Evolutionary conservation across 345 rosid genomes (phyloP).

Genomic region (Streptanthus diversifolius): DNA sequence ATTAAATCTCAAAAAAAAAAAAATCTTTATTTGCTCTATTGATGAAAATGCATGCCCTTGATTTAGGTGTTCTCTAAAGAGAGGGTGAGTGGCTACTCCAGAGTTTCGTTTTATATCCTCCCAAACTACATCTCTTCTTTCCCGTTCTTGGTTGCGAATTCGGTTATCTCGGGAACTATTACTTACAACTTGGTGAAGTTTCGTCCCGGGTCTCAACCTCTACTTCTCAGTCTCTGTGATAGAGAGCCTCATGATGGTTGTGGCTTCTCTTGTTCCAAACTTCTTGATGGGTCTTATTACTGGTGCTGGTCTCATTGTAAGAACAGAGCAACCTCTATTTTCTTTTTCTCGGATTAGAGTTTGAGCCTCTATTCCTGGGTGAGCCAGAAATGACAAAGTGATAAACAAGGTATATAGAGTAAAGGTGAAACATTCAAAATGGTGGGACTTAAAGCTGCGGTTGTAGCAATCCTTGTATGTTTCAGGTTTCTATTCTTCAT

Average conservation of each 20-base stretch:
- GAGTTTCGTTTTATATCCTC: slow-evolving; percentile 61
- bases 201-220: slow-evolving; percentile 56
- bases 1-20: neutral
- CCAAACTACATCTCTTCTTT: slow-evolving; percentile 72
- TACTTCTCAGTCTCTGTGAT: slow-evolving; percentile 60
- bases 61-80: slow-evolving; percentile 61
- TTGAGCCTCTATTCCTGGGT: slow-evolving; percentile 60
- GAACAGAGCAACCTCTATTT: slow-evolving; percentile 21
- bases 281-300: slow-evolving; percentile 64
- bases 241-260: slow-evolving; percentile 89
- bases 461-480: slow-evolving; percentile 51
- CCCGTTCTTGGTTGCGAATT: slow-evolving; percentile 58
- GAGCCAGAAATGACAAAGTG: slow-evolving; percentile 49
- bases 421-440: slow-evolving; percentile 52
- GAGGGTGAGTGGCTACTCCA: slow-evolving; percentile 67
- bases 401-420: slow-evolving; percentile 53
- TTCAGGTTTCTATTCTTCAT: slow-evolving; percentile 72
- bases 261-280: slow-evolving; percentile 74
- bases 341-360: slow-evolving; percentile 64
- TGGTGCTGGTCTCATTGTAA: slow-evolving; percentile 77
- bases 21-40: neutral
- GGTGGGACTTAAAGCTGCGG: slow-evolving; percentile 86
- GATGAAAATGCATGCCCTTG: neutral
- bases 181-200: slow-evolving; percentile 65
- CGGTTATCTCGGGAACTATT: slow-evolving; percentile 50